Percentiles rank a stretch among this genome's conserved stretches.
phyloP scores from a whole-genome alignment of 352 stramenopile species.

The Phytophthora pseudosyringae region DNA sequence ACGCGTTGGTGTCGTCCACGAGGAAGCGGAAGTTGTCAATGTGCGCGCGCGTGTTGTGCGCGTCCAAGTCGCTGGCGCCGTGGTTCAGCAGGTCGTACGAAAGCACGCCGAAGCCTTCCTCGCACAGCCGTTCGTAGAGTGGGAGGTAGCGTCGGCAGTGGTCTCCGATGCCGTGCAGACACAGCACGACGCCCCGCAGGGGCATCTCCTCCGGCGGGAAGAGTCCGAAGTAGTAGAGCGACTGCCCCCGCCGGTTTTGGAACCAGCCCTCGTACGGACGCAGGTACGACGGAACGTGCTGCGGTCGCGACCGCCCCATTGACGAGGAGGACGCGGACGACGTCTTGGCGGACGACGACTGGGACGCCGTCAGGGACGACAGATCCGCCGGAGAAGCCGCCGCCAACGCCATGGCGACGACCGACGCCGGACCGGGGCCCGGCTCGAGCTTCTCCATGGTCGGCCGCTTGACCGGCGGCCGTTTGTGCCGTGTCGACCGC shows the following conservation, averaged over 20 bases:
- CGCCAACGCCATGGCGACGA: constrained; percentile 33
- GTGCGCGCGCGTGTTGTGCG: constrained; percentile 36
- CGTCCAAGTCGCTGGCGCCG: constrained; percentile 48
- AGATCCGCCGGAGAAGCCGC: constrained; percentile 23
- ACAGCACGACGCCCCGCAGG: constrained; percentile 54
- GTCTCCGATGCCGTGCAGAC: constrained; percentile 62
- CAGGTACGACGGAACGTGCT: constrained; percentile 29
- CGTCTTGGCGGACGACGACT: constrained; percentile 18
- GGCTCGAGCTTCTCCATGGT: constrained; percentile 21
- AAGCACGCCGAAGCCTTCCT: constrained; percentile 53
- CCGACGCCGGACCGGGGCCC: constrained; percentile 15
- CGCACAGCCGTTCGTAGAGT: constrained; percentile 52
- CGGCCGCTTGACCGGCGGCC: constrained; percentile 2
- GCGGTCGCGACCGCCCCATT: constrained; percentile 3
- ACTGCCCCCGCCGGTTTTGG: constrained; percentile 45
- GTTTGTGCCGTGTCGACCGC: constrained; percentile 11
- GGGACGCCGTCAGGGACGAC: constrained; percentile 19
- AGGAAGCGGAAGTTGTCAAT: constrained; percentile 39
- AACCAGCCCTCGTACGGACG: constrained; percentile 46
- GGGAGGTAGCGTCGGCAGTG: constrained; percentile 55
- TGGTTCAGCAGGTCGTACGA: constrained; percentile 63
- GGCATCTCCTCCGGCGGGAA: constrained; percentile 42
- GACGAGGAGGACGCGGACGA: constrained; percentile 21
- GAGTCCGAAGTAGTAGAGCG: constrained; percentile 55
- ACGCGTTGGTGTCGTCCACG: constrained; percentile 48